Percentiles rank a stretch among this genome's conserved stretches.
Conservation (phyloP, 495 filamentous ascomycete genomes). For the Talaromyces ruber region DNA sequence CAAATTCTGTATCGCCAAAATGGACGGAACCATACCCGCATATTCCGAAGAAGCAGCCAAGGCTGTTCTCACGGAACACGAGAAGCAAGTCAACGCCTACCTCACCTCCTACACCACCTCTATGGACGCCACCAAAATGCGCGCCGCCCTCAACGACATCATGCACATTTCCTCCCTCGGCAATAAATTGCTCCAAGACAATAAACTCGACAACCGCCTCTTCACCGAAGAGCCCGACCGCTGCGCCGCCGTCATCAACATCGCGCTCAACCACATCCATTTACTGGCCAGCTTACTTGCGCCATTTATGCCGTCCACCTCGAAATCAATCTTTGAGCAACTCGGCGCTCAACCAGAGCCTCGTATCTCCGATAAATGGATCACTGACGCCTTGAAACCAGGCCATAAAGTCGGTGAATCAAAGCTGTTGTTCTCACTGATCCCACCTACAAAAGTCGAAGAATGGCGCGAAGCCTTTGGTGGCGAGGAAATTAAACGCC, state of each 20-base stretch:
- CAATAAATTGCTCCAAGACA: constrained; percentile 37
- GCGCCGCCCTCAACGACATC: constrained; percentile 23
- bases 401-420: constrained; percentile 11
- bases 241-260: constrained; percentile 33
- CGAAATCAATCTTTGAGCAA: constrained; percentile 11
- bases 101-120: constrained; percentile 22
- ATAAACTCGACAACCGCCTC: constrained; percentile 34
- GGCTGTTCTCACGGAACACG: constrained; percentile 17
- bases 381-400: not conserved
- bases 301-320: constrained; percentile 11
- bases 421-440: constrained; percentile 6
- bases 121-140: constrained; percentile 31
- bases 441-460: constrained; percentile 6
- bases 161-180: constrained; percentile 30
- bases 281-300: constrained; percentile 9
- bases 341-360: constrained; percentile 4
- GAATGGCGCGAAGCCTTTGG: constrained; percentile 13
- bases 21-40: constrained; percentile 3
- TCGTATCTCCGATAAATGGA: constrained; percentile 8
- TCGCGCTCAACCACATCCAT: constrained; percentile 14
- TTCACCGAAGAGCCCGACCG: constrained; percentile 26
- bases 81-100: constrained; percentile 23
- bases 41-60: not conserved
- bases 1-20: constrained; percentile 9
- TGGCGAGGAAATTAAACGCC: constrained; percentile 6